phyloP scores from a whole-genome alignment of 1,284 basidiomycete species.

The Malassezia vespertilionis region DNA sequence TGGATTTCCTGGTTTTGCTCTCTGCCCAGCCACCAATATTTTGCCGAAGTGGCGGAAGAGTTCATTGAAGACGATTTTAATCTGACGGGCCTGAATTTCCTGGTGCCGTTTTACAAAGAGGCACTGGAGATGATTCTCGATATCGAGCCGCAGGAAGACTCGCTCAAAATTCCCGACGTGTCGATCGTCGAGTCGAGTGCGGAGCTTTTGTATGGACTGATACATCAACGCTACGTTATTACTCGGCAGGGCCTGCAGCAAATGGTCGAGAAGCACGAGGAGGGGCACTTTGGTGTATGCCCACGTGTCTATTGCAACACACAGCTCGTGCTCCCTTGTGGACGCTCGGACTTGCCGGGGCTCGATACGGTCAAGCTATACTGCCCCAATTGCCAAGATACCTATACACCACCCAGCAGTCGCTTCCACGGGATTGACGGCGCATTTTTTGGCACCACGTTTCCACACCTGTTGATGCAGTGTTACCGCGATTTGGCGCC shows the following conservation, averaged over 20 bases:
- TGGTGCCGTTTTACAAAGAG: slow-evolving; percentile 98
- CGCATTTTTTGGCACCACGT: slow-evolving; percentile 97
- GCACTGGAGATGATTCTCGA: slow-evolving; percentile 99
- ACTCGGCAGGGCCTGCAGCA: slow-evolving; percentile 84
- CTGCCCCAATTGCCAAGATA: slow-evolving; percentile 96
- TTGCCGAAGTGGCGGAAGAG: slow-evolving; percentile 73
- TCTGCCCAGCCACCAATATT: slow-evolving; percentile 95
- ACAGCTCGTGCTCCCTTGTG: slow-evolving; percentile 84
- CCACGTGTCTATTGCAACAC: slow-evolving; percentile 88
- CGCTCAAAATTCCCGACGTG: slow-evolving; percentile 67
- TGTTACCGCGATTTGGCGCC: slow-evolving; percentile 60
- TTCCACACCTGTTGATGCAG: slow-evolving; percentile 93
- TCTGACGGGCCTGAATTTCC: slow-evolving; percentile 81
- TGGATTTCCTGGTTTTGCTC: slow-evolving; percentile 99
- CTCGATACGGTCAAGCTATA: slow-evolving; percentile 96
- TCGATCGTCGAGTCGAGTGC: slow-evolving; percentile 96
- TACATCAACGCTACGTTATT: slow-evolving; percentile 92
- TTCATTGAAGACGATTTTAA: slow-evolving; percentile 99
- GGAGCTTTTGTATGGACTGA: slow-evolving; percentile 90
- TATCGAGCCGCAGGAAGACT: slow-evolving; percentile 93
- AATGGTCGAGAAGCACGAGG: slow-evolving; percentile 98
- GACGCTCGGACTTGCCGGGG: slow-evolving; percentile 90
- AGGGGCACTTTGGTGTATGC: slow-evolving; percentile 81
- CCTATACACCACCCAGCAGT: slow-evolving; percentile 87
- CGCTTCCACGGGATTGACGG: slow-evolving; percentile 94